Conservation (phyloP, 139 green algal species). For the Chlamydomonas sp. region DNA sequence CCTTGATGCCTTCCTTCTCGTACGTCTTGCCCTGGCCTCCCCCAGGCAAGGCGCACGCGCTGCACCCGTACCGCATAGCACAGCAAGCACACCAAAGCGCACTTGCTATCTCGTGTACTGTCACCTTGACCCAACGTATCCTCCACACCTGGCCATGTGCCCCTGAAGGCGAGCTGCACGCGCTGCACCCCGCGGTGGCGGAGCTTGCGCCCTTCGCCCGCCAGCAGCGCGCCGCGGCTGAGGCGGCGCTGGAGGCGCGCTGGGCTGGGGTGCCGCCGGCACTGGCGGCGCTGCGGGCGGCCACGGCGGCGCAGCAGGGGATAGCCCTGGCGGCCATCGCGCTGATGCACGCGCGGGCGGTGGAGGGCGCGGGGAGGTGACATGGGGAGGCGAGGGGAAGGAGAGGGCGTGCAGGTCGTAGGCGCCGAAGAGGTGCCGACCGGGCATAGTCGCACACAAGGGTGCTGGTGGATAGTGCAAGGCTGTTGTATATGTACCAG, state of each 20-base stretch:
- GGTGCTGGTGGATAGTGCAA: too few species aligned
- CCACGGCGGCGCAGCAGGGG: constrained; percentile 7
- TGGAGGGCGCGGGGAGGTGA: background rate
- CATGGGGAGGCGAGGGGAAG: too few species aligned
- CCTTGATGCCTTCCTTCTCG: background rate
- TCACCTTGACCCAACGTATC: background rate
- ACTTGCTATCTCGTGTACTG: background rate
- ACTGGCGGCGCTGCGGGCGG: constrained; percentile 19
- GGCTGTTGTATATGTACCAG: too few species aligned
- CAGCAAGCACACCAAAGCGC: too few species aligned
- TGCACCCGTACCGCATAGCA: background rate
- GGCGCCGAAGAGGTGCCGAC: too few species aligned
- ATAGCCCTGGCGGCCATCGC: constrained; percentile 27
- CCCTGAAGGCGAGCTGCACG: constrained; percentile 35
- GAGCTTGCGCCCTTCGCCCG: constrained; percentile 9
- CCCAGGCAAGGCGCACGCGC: background rate
- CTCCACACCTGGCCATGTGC: background rate
- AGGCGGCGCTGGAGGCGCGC: background rate
- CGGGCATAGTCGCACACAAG: too few species aligned
- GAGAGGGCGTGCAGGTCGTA: too few species aligned
- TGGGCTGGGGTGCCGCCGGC: constrained; percentile 14
- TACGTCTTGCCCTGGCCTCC: background rate
- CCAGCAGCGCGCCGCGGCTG: constrained; percentile 16
- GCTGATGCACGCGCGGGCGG: background rate
- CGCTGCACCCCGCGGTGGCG: constrained; percentile 25